Percentiles rank a stretch among this genome's conserved stretches.
Evolutionary conservation across 2,329 filamentous ascomycete genomes (phyloP).

Genomic region (Hymenoscyphus infarciens): DNA sequence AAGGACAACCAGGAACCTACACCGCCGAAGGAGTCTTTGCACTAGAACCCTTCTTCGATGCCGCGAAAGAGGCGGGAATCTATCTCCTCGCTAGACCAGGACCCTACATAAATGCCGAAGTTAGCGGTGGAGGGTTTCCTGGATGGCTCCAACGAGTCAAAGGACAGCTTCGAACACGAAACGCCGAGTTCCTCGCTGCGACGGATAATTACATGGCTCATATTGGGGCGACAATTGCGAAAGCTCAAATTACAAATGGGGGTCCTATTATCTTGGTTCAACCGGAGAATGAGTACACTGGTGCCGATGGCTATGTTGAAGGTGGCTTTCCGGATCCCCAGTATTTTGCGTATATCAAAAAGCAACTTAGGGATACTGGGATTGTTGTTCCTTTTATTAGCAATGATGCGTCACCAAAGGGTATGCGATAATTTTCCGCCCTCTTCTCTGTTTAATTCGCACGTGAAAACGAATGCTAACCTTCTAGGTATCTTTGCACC

Average conservation of each 20-base stretch:
- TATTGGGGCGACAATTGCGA: slow-evolving; percentile 64
- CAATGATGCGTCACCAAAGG: slow-evolving; percentile 56
- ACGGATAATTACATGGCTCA: slow-evolving; percentile 59
- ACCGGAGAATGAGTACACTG: slow-evolving; percentile 77
- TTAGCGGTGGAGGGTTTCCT: slow-evolving; percentile 72
- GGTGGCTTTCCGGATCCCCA: slow-evolving; percentile 58
- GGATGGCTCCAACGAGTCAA: slow-evolving; percentile 73
- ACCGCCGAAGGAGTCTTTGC: slow-evolving; percentile 68
- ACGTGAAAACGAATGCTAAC: too few species aligned
- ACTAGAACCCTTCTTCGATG: slow-evolving; percentile 71
- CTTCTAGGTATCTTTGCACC: slow-evolving; percentile 34
- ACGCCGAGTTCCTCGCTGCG: slow-evolving; percentile 58
- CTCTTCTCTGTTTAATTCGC: too few species aligned
- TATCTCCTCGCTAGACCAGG: slow-evolving; percentile 62
- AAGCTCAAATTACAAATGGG: slow-evolving; percentile 76
- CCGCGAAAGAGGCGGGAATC: slow-evolving; percentile 68
- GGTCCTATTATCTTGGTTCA: slow-evolving; percentile 77
- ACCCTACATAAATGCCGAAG: slow-evolving; percentile 73
- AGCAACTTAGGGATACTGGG: slow-evolving; percentile 64
- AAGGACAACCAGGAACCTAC: slow-evolving; percentile 69
- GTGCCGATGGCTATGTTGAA: slow-evolving; percentile 43
- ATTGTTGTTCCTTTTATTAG: slow-evolving; percentile 72
- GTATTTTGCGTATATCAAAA: slow-evolving; percentile 68
- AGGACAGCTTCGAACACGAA: slow-evolving; percentile 60
- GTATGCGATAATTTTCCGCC: not conserved